Percentiles rank a stretch among this genome's conserved stretches.
phyloP scores from a whole-genome alignment of 2,329 filamentous ascomycete genomes.

The Pseudohalonectria lignicola region DNA sequence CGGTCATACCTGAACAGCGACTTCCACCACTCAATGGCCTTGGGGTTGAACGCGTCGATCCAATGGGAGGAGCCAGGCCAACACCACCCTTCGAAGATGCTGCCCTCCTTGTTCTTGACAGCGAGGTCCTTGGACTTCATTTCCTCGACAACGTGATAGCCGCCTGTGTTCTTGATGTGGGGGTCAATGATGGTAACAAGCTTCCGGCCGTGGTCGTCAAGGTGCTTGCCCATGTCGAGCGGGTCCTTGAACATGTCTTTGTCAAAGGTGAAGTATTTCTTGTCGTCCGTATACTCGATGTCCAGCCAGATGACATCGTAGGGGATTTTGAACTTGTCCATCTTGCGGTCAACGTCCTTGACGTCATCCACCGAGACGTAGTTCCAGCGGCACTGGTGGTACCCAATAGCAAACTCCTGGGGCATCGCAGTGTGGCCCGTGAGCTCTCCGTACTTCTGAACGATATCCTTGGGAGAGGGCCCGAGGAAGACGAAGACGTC shows the following conservation, averaged over 20 bases:
- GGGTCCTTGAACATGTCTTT: conserved; percentile 79
- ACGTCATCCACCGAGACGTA: conserved; percentile 96
- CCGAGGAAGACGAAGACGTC: conserved; percentile 94
- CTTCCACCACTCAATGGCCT: conserved; percentile 84
- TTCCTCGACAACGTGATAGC: conserved; percentile 68
- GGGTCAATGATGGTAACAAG: conserved; percentile 93
- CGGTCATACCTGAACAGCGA: conserved; percentile 74
- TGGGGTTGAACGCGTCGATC: conserved; percentile 94
- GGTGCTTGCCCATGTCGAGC: conserved; percentile 74
- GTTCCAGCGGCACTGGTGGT: conserved; percentile 98
- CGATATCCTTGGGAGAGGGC: conserved; percentile 72
- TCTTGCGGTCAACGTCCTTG: conserved; percentile 89
- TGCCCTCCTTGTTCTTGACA: conserved; percentile 80
- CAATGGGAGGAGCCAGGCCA: conserved; percentile 97
- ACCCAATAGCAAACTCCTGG: conserved; percentile 82
- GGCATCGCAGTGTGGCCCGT: conserved; percentile 88
- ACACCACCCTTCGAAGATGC: conserved; percentile 92
- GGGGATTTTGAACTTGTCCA: conserved; percentile 89
- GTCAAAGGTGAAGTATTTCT: conserved; percentile 98
- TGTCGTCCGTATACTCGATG: conserved; percentile 92
- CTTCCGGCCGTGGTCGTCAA: conserved; percentile 78
- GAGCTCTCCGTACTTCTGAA: conserved; percentile 73
- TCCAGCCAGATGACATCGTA: conserved; percentile 99
- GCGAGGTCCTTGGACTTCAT: conserved; percentile 75
- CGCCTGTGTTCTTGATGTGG: conserved; percentile 86